Base-by-base conservation (phyloP, 768 basidiomycete genomes). In the Boletus sp. region DNA sequence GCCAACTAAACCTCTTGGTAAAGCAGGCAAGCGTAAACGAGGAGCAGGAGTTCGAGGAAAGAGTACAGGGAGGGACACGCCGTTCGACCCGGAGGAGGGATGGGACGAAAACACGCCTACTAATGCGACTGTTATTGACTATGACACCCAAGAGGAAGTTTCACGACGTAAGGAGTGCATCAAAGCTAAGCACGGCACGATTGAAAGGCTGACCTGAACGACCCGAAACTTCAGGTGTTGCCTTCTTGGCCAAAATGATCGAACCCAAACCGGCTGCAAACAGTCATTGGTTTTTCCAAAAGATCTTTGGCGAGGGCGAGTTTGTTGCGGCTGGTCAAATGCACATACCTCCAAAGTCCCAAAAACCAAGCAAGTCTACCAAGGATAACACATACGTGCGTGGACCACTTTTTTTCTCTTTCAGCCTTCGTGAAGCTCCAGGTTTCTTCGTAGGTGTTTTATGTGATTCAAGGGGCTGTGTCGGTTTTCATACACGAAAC, bases 311-410 rank as follows among this genome's bases (percentile, higher is more conserved):
- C 27, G 96, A 98, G 58, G 90, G 84, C 43, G 84, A 90, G 42
- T 98, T 91, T 67, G 84, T 98, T 55, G 96, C 94, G 1, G 88
- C 92, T 30, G 97, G 97, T 0, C 83, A 93, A 58, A 77, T 98
- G 42, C 77, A 81, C 50, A 88, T 98, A 38, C 93, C 93, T 5
- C 83, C 88, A 1, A 76, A 81, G 7, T 81, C 82, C n/a, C 77
- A 81, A 56, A 99, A 99, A 71, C 89, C 90, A 14, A 84, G 81
- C 55, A 98, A 98, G 68, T 80, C 82, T 23, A 84, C 93, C 1
- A 94, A 90, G 66, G 97, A 98, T 64, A 99, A 98, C 61, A 91
- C 91, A 25, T 95, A 90, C 67, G 92, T 93, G 57, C 60, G 90
- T 77, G 9, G 23, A 34, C 39, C 6, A n/a, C 5, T 3, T 30